Evolutionary conservation across 305 asterid species (phyloP).

Genomic region (Striga hermonthica): DNA sequence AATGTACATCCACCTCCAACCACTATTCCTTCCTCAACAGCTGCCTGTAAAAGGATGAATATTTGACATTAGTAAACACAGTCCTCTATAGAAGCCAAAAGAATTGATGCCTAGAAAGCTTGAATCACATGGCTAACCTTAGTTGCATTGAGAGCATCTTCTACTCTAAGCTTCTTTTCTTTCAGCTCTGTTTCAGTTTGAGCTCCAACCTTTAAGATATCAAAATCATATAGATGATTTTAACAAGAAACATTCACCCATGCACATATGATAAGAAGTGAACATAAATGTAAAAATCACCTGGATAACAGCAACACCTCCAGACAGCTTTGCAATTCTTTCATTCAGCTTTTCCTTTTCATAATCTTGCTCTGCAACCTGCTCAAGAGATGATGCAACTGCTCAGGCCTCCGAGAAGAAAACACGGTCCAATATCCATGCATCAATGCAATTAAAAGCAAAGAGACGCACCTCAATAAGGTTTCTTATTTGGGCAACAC

Average conservation of each 20-base stretch:
- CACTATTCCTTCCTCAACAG: slow-evolving; percentile 98
- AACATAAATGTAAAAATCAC: slow-evolving; percentile 30
- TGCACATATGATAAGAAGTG: not conserved
- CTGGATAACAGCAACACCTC: slow-evolving; percentile 95
- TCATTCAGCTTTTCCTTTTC: slow-evolving; percentile 75
- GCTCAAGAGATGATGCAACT: slow-evolving; percentile 21
- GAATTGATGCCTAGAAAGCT: not conserved
- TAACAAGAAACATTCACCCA: not conserved
- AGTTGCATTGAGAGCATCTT: slow-evolving; percentile 94
- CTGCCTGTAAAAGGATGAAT: slow-evolving; percentile 56
- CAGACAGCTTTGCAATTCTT: slow-evolving; percentile 89
- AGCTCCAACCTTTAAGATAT: slow-evolving; percentile 67
- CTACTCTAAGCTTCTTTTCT: slow-evolving; percentile 90
- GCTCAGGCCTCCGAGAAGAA: slow-evolving; percentile 8
- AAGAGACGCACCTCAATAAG: slow-evolving; percentile 59
- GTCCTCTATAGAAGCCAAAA: not conserved
- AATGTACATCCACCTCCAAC: slow-evolving; percentile 98
- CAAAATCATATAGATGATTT: not conserved
- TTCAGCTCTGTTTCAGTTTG: slow-evolving; percentile 92
- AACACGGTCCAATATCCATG: not conserved
- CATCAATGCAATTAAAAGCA: not conserved
- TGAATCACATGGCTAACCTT: slow-evolving; percentile 46
- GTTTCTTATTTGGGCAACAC: slow-evolving; percentile 70
- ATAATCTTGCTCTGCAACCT: slow-evolving; percentile 84
- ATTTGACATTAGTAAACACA: slow-evolving; percentile 13